Evolutionary conservation across 1,139 yeast genomes (phyloP).

Genomic region (Saccharomyces pastorianus): DNA sequence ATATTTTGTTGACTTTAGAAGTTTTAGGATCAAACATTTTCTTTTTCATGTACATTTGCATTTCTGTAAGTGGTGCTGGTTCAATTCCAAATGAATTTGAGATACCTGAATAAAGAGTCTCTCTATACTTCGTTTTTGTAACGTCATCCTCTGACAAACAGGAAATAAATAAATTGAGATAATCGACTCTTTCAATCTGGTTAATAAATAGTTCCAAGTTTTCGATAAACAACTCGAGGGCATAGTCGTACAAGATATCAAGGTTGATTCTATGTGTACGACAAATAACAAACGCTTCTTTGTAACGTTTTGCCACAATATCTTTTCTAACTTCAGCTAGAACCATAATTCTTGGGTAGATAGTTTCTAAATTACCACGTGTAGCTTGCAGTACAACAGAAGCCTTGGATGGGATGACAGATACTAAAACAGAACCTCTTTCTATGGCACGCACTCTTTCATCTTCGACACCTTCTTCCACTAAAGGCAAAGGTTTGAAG

Average conservation of each 20-base stretch:
- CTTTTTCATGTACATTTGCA: conserved; percentile 33
- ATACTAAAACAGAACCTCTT: conserved; percentile 76
- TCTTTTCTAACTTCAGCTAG: conserved; percentile 69
- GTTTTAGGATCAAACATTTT: conserved; percentile 35
- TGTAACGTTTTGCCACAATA: conserved; percentile 51
- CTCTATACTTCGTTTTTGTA: conserved; percentile 70
- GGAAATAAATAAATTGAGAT: conserved; percentile 79
- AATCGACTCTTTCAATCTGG: conserved; percentile 64
- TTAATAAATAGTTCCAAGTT: conserved; percentile 63
- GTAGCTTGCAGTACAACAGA: conserved; percentile 88
- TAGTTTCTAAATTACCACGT: conserved; percentile 91
- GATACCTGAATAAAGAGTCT: conserved; percentile 41
- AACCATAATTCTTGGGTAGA: conserved; percentile 88
- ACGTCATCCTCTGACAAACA: conserved; percentile 85
- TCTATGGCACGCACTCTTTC: conserved; percentile 87
- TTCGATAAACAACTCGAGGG: conserved; percentile 56
- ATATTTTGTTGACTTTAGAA: conserved; percentile 68
- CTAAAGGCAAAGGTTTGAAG: conserved; percentile 33
- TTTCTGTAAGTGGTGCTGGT: conserved; percentile 32
- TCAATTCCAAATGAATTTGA: conserved; percentile 27
- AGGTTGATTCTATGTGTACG: conserved; percentile 87
- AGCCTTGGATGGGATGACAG: conserved; percentile 75
- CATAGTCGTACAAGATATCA: conserved; percentile 83
- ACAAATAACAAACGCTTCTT: conserved; percentile 70
- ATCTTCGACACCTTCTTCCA: conserved; percentile 41